These are phyloP conservation scores for Cryptococcus sp. DNA, from an alignment of 1,284 basidiomycete genomes.

Conservation along the genomic window DNA sequence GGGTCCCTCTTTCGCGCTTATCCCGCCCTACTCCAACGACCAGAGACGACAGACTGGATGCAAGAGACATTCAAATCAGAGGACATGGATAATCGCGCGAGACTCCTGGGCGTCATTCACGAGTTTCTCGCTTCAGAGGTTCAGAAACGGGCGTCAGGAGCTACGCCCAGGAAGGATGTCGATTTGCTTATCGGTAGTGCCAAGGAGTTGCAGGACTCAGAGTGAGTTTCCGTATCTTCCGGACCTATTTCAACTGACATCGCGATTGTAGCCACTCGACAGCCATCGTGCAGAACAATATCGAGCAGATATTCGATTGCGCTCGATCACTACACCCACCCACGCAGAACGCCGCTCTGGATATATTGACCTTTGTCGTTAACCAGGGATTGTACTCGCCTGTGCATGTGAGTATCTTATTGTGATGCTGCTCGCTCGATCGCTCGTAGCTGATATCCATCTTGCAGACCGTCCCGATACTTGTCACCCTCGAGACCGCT, in stretches of 20 bases:
- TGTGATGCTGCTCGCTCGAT: neutral
- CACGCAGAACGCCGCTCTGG: slow-evolving; percentile 81
- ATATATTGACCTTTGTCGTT: slow-evolving; percentile 88
- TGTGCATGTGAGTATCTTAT: slow-evolving; percentile 63
- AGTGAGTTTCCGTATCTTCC: slow-evolving; percentile 59
- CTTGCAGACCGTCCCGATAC: slow-evolving; percentile 79
- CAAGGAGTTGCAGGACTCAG: slow-evolving; percentile 91
- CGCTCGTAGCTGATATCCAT: slow-evolving; percentile 2
- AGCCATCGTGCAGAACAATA: slow-evolving; percentile 88
- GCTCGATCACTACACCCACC: slow-evolving; percentile 69
- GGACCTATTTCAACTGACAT: slow-evolving; percentile 6
- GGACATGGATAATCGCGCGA: slow-evolving; percentile 70
- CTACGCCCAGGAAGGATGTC: slow-evolving; percentile 64
- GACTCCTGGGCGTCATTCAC: slow-evolving; percentile 82
- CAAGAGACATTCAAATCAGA: slow-evolving; percentile 74
- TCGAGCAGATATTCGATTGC: slow-evolving; percentile 76
- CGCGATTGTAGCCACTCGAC: slow-evolving; percentile 74
- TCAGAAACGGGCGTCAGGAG: slow-evolving; percentile 62
- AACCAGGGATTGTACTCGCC: slow-evolving; percentile 96
- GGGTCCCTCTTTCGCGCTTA: slow-evolving; percentile 93
- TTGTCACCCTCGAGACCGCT: slow-evolving; percentile 90
- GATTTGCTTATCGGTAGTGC: slow-evolving; percentile 92
- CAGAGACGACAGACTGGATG: slow-evolving; percentile 80
- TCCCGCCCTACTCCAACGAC: slow-evolving; percentile 81
- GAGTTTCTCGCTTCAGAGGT: slow-evolving; percentile 84